Conservation (phyloP, 257 asterid species). For the Marsdenia floribunda region DNA sequence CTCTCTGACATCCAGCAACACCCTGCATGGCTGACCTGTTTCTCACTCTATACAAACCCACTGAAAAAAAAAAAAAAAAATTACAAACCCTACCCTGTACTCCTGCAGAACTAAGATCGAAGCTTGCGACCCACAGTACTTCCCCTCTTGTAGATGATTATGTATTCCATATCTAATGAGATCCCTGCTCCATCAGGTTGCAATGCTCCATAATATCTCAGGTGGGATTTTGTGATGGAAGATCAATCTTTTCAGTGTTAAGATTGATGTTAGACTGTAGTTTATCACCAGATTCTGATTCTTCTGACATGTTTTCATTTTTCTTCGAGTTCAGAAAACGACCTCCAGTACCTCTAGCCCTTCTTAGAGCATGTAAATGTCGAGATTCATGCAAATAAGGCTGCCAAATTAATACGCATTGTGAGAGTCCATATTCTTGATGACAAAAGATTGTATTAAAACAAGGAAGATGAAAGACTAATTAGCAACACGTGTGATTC, state of each 20-base stretch:
- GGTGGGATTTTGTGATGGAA: not conserved
- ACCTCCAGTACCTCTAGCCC: constrained; percentile 86
- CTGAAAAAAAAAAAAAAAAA: not conserved
- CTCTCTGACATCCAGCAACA: not conserved
- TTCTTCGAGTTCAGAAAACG: constrained; percentile 69
- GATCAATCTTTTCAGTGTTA: not conserved
- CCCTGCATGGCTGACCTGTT: not conserved
- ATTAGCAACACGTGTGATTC: not conserved
- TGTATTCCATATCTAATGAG: not conserved
- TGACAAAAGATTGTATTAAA: not conserved
- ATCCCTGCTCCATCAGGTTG: not conserved
- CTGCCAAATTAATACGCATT: constrained; percentile 36
- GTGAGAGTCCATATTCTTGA: not conserved
- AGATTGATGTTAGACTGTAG: constrained; percentile 6
- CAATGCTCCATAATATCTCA: not conserved
- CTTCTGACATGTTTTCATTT: not conserved
- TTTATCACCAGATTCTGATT: constrained; percentile 1
- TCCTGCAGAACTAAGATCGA: not conserved
- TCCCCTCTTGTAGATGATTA: not conserved
- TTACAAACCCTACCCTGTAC: not conserved
- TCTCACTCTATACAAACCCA: constrained; percentile 6
- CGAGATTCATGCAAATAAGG: constrained; percentile 96
- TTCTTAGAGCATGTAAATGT: constrained; percentile 78
- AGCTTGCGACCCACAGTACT: not conserved
- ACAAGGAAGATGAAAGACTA: not conserved